phyloP scores from a whole-genome alignment of 2,329 filamentous ascomycete genomes.

The Neoascochyta sp. region DNA sequence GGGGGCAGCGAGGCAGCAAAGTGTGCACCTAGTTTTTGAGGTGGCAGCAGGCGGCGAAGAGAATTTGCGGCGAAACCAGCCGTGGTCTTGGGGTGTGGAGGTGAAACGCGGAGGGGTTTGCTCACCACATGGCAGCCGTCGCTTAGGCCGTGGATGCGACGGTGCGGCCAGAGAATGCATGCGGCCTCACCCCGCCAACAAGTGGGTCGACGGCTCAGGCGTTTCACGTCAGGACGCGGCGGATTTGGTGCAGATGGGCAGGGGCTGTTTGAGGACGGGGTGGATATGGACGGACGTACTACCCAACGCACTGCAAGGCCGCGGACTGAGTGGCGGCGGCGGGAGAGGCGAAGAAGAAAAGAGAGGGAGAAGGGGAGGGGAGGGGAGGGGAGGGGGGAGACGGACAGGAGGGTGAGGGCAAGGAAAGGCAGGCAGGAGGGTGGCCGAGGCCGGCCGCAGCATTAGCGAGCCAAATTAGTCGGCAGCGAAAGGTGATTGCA shows the following conservation, averaged over 20 bases:
- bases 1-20: slow-evolving; percentile 1
- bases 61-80: slow-evolving; percentile 5
- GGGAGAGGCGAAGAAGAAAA: too few species aligned
- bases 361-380: too few species aligned
- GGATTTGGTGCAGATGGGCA: not conserved
- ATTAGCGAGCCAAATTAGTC: too few species aligned
- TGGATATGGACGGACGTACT: not conserved
- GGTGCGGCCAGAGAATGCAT: slow-evolving; percentile 5
- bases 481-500: too few species aligned
- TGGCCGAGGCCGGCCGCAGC: too few species aligned
- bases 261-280: not conserved
- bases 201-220: slow-evolving; percentile 12
- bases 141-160: slow-evolving; percentile 14
- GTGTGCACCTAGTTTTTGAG: not conserved
- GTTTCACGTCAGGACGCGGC: slow-evolving; percentile 14
- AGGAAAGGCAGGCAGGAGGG: too few species aligned
- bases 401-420: too few species aligned
- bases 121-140: slow-evolving; percentile 12
- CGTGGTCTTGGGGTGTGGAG: slow-evolving; percentile 1
- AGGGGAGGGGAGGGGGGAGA: too few species aligned
- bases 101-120: slow-evolving; percentile 7
- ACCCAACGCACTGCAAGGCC: not conserved
- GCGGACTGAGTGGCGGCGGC: too few species aligned
- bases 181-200: slow-evolving; percentile 14
- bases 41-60: not conserved